A percentile compares a stretch with the other conserved stretches of the same genome.
phyloP scores from a whole-genome alignment of 768 basidiomycete genomes.

The Gloeostereum incarnatum region DNA sequence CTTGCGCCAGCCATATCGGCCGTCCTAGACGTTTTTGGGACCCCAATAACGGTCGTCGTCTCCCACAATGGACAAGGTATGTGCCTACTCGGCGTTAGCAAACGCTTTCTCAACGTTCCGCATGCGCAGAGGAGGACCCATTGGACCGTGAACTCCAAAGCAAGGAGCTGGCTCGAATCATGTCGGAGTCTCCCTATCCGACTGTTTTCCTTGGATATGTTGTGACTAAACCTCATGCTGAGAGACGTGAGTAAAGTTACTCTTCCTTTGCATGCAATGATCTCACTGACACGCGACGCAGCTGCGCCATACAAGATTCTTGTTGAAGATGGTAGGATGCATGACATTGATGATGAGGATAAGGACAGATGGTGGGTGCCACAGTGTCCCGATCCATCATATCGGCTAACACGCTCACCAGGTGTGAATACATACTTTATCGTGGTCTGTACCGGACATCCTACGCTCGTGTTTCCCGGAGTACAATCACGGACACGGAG shows the following conservation, averaged over 20 bases:
- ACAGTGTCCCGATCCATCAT: neutral
- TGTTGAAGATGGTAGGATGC: conserved; percentile 66
- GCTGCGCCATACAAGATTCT: conserved; percentile 72
- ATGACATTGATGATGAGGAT: conserved; percentile 74
- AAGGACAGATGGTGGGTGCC: conserved; percentile 53
- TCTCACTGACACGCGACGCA: conserved; percentile 15
- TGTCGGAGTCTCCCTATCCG: conserved; percentile 60
- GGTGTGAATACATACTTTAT: conserved; percentile 91
- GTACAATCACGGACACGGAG: conserved; percentile 85
- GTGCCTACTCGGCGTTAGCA: conserved; percentile 1
- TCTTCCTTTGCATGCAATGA: neutral
- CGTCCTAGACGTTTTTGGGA: conserved; percentile 70
- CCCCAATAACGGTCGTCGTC: conserved; percentile 73
- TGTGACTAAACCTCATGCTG: conserved; percentile 57
- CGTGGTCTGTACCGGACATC: conserved; percentile 69
- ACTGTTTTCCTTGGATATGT: conserved; percentile 80
- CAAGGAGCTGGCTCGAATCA: conserved; percentile 69
- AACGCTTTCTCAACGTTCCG: neutral
- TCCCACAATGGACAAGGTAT: conserved; percentile 88
- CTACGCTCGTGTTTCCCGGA: conserved; percentile 78
- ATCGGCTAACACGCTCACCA: conserved; percentile 13
- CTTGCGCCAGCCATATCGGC: conserved; percentile 89
- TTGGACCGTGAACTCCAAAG: conserved; percentile 86
- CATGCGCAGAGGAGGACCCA: conserved; percentile 66
- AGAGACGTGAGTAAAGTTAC: conserved; percentile 39